Evolutionary conservation across 306 rosid species (phyloP).

Genomic region (cucumber (Cucumis sativus)): Cucumber_9930_V3 NC_026657.2:1626501-1627000

Average conservation of each 20-base stretch:
- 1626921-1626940: slow-evolving; percentile 84
- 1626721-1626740: slow-evolving; percentile 55
- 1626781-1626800: slow-evolving; percentile 74
- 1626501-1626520: too few species aligned
- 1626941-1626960: slow-evolving; percentile 91
- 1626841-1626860: background rate
- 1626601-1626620: slow-evolving; percentile 64
- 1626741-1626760: slow-evolving; percentile 85
- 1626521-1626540: too few species aligned
- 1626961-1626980: slow-evolving; percentile 62
- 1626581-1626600: slow-evolving; percentile 52
- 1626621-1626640: slow-evolving; percentile 64
- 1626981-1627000: slow-evolving; percentile 49
- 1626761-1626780: slow-evolving; percentile 81
- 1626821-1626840: slow-evolving; percentile 66
- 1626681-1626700: slow-evolving; percentile 60
- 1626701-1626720: slow-evolving; percentile 77
- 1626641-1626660: slow-evolving; percentile 91
- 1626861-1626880: background rate
- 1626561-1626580: slow-evolving; percentile 48
- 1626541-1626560: background rate
- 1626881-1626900: background rate
- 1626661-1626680: slow-evolving; percentile 85
- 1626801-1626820: slow-evolving; percentile 74
- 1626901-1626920: slow-evolving; percentile 72